A percentile compares a stretch with the other conserved stretches of the same genome.
Conservation (phyloP, 2,329 filamentous ascomycete genomes). For the Aureobasidium mangrovei region DNA sequence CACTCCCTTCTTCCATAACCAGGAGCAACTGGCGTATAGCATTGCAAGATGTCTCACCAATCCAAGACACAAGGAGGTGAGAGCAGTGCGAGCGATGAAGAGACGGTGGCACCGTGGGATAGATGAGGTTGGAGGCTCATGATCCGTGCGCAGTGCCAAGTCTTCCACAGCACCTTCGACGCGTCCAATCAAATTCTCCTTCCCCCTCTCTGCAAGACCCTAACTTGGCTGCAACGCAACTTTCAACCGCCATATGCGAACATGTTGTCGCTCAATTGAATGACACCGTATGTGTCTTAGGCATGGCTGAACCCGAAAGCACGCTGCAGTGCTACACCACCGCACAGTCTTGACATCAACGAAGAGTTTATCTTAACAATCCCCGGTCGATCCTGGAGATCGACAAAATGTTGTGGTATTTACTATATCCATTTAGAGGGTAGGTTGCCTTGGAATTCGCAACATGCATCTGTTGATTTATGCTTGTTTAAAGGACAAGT, state of each 20-base stretch:
- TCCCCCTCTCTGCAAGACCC: not conserved
- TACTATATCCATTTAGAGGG: constrained; percentile 70
- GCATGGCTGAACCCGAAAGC: not conserved
- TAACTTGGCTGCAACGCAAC: not conserved
- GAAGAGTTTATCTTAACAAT: not conserved
- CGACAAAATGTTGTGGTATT: constrained; percentile 31
- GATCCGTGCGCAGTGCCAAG: not conserved
- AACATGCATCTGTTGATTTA: not conserved
- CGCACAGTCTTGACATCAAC: not conserved
- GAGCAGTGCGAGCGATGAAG: too few species aligned
- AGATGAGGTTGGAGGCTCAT: not conserved
- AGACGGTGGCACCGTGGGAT: too few species aligned
- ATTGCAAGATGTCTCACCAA: too few species aligned
- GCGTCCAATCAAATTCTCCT: constrained; percentile 8
- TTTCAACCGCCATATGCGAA: not conserved
- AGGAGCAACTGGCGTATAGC: too few species aligned
- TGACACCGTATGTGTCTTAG: not conserved
- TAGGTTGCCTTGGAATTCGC: constrained; percentile 36
- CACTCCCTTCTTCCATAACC: too few species aligned
- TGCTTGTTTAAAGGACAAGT: constrained; percentile 50
- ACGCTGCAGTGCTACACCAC: not conserved
- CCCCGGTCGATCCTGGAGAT: not conserved
- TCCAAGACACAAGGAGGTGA: too few species aligned
- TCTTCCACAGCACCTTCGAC: not conserved
- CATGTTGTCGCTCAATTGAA: not conserved